Evolutionary conservation across 352 stramenopile species (phyloP).

Genomic region (Phytophthora colocasiae): DNA sequence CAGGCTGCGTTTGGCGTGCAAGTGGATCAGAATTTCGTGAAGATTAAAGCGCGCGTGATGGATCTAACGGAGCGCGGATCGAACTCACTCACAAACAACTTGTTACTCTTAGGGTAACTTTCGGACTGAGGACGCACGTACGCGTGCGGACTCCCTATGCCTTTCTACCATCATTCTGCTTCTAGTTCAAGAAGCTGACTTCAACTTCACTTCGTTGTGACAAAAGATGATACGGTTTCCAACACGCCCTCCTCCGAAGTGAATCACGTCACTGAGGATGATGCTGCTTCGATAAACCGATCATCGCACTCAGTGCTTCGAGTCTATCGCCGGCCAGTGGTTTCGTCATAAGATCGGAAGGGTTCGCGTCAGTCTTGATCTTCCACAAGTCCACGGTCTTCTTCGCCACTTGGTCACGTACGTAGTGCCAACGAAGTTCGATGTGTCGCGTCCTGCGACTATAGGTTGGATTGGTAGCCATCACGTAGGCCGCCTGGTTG

Average conservation of each 20-base stretch:
- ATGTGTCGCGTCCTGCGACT: constrained; percentile 6
- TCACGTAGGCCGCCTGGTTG: constrained; percentile 1
- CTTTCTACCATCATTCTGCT: no score
- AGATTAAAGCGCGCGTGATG: constrained; percentile 49
- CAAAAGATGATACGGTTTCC: neutral
- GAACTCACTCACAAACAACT: neutral
- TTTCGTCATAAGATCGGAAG: constrained; percentile 4
- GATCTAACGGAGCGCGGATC: constrained; percentile 19
- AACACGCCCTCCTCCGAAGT: constrained; percentile 9
- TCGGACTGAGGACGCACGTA: no score
- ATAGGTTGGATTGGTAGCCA: neutral
- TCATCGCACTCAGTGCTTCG: neutral
- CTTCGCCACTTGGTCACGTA: neutral
- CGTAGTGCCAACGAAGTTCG: constrained; percentile 4
- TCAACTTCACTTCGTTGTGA: no score
- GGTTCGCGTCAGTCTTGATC: neutral
- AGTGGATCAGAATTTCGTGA: constrained; percentile 54
- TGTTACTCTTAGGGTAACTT: no score
- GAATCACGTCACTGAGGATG: neutral
- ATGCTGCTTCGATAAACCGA: neutral
- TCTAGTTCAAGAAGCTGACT: no score
- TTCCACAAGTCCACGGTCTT: constrained; percentile 2
- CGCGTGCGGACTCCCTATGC: no score
- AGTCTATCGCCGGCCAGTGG: neutral
- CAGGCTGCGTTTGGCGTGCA: constrained; percentile 63